Conservation (phyloP, 2,329 filamentous ascomycete species). For the Periconia sp. region DNA sequence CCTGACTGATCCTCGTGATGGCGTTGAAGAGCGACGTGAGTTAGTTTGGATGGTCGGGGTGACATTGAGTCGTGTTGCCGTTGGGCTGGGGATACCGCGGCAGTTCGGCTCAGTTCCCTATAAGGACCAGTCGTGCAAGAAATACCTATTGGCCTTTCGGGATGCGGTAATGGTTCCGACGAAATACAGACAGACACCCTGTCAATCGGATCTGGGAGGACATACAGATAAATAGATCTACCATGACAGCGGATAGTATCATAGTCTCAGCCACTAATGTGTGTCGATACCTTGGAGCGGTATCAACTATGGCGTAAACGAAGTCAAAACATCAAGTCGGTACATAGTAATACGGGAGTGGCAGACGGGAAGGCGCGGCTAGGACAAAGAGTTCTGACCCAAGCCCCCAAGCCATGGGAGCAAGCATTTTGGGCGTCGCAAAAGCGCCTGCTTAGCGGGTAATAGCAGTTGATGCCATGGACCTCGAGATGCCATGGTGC, state of each 20-base stretch:
- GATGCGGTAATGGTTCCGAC: neutral
- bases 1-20: constrained; percentile 22
- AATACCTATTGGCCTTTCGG: neutral
- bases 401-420: neutral
- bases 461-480: neutral
- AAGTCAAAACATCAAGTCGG: no score
- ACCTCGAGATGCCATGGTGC: no score
- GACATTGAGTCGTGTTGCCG: neutral
- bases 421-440: neutral
- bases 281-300: no score
- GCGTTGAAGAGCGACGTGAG: constrained; percentile 18
- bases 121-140: neutral
- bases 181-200: neutral
- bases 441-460: neutral
- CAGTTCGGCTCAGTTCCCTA: neutral
- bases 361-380: neutral
- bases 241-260: no score
- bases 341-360: neutral
- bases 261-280: no score
- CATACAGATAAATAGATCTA: neutral
- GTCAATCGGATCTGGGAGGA: neutral
- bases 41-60: neutral
- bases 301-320: neutral
- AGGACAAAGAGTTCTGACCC: neutral
- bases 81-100: neutral